These are phyloP conservation scores for Globisporangium parvum DNA, from an alignment of 352 stramenopile genomes.

Conservation along the genomic window DNA sequence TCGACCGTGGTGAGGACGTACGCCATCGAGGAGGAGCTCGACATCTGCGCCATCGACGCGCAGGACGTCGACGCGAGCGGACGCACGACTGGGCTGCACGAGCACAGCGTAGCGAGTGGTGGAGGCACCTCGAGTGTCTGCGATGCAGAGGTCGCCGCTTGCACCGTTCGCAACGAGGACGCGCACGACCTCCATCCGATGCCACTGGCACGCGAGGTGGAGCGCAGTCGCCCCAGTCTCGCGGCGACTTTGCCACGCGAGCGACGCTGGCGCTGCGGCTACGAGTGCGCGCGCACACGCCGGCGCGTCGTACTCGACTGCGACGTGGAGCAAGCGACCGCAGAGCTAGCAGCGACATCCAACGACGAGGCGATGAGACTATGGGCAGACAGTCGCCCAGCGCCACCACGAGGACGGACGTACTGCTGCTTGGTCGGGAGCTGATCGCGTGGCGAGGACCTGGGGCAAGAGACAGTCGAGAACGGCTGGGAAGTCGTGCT, in stretches of 20 bases:
- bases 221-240: neutral
- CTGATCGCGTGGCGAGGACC: neutral
- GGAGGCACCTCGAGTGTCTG: too few species aligned
- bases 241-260: neutral
- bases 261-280: neutral
- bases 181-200: neutral
- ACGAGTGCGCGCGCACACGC: neutral
- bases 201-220: neutral
- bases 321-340: neutral
- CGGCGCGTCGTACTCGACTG: slow-evolving; percentile 4
- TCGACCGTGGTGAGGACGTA: neutral
- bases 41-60: neutral
- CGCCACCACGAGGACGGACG: neutral
- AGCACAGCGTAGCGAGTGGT: neutral
- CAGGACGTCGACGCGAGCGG: neutral
- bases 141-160: neutral
- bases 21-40: neutral
- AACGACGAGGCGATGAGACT: neutral
- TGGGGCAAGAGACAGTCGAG: neutral
- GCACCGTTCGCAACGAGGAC: slow-evolving; percentile 2
- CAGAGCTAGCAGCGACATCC: neutral
- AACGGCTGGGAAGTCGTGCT: neutral
- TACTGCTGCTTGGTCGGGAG: neutral
- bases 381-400: too few species aligned
- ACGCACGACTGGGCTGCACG: neutral